A percentile compares a stretch with the other conserved stretches of the same genome.
Conservation (phyloP, 495 filamentous ascomycete genomes). For the Podospora sp. region DNA sequence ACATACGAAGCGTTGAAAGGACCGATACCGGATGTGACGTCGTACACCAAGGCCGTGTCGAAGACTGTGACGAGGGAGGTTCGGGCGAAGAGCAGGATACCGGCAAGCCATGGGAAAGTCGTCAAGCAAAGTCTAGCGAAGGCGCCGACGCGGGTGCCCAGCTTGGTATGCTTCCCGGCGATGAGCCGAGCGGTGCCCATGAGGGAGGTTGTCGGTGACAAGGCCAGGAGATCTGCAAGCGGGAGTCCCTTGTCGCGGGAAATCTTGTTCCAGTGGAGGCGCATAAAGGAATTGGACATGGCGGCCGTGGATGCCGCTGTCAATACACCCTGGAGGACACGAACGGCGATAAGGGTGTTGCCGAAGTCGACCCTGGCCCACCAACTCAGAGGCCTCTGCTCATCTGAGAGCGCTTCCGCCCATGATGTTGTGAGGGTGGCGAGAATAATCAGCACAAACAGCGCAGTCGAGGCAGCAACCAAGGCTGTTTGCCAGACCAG, state of each 20-base stretch:
- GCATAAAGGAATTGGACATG: background rate
- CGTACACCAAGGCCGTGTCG: constrained; percentile 18
- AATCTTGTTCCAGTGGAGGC: constrained; percentile 11
- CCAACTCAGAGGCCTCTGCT: background rate
- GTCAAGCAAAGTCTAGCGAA: background rate
- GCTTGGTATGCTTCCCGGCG: background rate
- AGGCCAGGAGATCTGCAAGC: constrained; percentile 3
- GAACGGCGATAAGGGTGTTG: constrained; percentile 10
- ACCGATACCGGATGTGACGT: constrained; percentile 23
- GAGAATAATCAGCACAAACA: constrained; percentile 7
- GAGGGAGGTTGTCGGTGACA: constrained; percentile 2
- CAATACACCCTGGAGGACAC: constrained; percentile 7
- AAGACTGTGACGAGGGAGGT: constrained; percentile 15
- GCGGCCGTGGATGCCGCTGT: background rate
- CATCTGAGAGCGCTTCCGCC: constrained; percentile 9
- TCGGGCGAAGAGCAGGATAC: constrained; percentile 7
- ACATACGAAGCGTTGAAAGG: constrained; percentile 26
- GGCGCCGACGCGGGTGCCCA: background rate
- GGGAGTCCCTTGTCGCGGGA: background rate
- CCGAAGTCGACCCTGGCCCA: constrained; percentile 7
- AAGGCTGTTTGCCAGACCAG: constrained; percentile 4
- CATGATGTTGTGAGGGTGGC: constrained; percentile 7
- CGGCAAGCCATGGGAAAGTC: background rate
- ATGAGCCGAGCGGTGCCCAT: background rate
- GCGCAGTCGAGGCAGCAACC: constrained; percentile 3